A percentile compares a stretch with the other conserved stretches of the same genome.
Evolutionary conservation across 345 rosid species (phyloP).

Genomic region (Cochlearia excelsa): DNA sequence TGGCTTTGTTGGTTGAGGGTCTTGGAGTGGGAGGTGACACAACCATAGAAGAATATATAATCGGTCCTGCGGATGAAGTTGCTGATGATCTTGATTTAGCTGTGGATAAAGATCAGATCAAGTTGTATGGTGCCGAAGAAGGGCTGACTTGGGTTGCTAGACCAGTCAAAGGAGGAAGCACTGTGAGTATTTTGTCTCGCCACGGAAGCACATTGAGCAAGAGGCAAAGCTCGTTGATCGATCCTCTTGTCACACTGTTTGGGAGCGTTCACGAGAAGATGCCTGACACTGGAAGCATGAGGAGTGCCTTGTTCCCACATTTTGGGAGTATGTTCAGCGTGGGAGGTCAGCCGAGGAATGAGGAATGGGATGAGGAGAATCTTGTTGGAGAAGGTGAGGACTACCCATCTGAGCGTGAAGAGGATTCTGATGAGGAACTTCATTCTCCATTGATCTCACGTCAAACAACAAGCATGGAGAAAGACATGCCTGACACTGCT

Average conservation of each 20-base stretch:
- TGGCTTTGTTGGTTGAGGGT: slow-evolving; percentile 96
- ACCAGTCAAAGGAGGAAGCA: slow-evolving; percentile 73
- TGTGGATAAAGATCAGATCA: slow-evolving; percentile 68
- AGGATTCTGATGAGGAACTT: slow-evolving; percentile 67
- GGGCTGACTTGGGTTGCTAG: slow-evolving; percentile 85
- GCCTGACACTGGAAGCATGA: slow-evolving; percentile 81
- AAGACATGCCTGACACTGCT: slow-evolving; percentile 46
- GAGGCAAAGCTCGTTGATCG: slow-evolving; percentile 53
- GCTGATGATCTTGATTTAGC: slow-evolving; percentile 60
- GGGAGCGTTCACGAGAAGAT: slow-evolving; percentile 86
- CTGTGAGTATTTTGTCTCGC: slow-evolving; percentile 57
- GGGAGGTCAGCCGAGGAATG: slow-evolving; percentile 70
- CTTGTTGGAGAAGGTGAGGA: slow-evolving; percentile 66
- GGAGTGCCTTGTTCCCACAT: slow-evolving; percentile 84
- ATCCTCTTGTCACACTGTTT: slow-evolving; percentile 87
- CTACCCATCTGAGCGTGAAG: slow-evolving; percentile 62
- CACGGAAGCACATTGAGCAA: slow-evolving; percentile 59
- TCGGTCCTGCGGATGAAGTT: slow-evolving; percentile 61
- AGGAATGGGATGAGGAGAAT: slow-evolving; percentile 90
- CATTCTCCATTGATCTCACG: slow-evolving; percentile 91
- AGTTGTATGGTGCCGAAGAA: slow-evolving; percentile 82
- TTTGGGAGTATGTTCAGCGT: slow-evolving; percentile 97
- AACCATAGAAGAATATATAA: slow-evolving; percentile 83
- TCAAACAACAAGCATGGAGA: slow-evolving; percentile 73
- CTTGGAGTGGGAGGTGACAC: slow-evolving; percentile 81